A percentile compares a stretch with the other conserved stretches of the same genome.
phyloP scores from a whole-genome alignment of 768 basidiomycete genomes.

The Goffeauzyma gilvescens region DNA sequence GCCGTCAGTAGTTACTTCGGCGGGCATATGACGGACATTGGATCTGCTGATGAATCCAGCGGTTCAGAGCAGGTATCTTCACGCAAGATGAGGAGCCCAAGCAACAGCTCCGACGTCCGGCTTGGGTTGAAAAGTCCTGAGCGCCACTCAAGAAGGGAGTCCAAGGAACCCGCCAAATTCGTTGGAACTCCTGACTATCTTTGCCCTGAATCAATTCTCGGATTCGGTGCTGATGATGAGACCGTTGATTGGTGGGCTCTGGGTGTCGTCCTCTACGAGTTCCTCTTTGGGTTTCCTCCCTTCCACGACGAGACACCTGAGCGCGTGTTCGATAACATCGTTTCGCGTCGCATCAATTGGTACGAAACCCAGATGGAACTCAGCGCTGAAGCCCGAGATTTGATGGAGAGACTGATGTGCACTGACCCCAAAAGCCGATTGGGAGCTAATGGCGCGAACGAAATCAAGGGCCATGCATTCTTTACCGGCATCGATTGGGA shows the following conservation, averaged over 20 bases:
- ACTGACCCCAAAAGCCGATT: slow-evolving; percentile 60
- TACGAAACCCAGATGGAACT: slow-evolving; percentile 65
- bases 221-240: slow-evolving; percentile 81
- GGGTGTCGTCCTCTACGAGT: slow-evolving; percentile 95
- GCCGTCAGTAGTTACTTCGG: no score
- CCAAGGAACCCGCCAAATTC: no score
- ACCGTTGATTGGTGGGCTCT: slow-evolving; percentile 99
- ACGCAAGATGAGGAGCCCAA: no score
- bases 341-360: slow-evolving; percentile 86
- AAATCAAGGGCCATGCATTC: slow-evolving; percentile 83
- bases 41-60: slow-evolving; percentile 49
- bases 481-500: slow-evolving; percentile 85
- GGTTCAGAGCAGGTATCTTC: slow-evolving; percentile 74
- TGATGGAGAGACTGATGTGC: slow-evolving; percentile 71
- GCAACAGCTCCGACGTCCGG: no score
- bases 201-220: slow-evolving; percentile 69
- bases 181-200: slow-evolving; percentile 97
- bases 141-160: no score
- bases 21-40: slow-evolving; percentile 12
- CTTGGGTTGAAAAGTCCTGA: no score
- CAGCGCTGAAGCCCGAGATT: slow-evolving; percentile 66
- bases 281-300: slow-evolving; percentile 86
- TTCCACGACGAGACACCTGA: slow-evolving; percentile 96
- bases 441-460: slow-evolving; percentile 68
- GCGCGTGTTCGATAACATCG: slow-evolving; percentile 93